These are phyloP conservation scores for Apiospora marii DNA, from an alignment of 2,329 filamentous ascomycete genomes.

Conservation along the genomic window DNA sequence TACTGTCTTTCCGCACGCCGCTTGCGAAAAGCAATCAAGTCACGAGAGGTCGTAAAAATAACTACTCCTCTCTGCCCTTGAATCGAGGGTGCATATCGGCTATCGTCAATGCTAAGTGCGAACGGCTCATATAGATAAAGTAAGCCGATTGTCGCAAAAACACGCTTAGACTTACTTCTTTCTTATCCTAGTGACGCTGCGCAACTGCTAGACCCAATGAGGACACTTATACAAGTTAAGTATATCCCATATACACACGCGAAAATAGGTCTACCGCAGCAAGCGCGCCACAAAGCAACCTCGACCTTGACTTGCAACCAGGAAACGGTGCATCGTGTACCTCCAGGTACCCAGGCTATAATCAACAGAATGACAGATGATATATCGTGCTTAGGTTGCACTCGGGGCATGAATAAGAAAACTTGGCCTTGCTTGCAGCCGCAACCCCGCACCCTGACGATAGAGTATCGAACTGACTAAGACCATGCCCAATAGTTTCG, in stretches of 20 bases:
- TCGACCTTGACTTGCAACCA: not conserved
- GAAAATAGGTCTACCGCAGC: not conserved
- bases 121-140: slow-evolving; percentile 5
- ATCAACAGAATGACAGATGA: not conserved
- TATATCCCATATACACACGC: not conserved
- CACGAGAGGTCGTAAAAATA: not conserved
- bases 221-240: not conserved
- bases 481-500: not conserved
- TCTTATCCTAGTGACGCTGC: not conserved
- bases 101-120: slow-evolving; percentile 4
- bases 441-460: not conserved
- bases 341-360: not conserved
- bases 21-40: not conserved
- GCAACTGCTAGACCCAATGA: not conserved
- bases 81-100: not conserved
- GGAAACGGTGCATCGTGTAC: not conserved
- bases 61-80: not conserved
- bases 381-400: not conserved
- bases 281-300: not conserved
- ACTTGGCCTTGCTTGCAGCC: not conserved
- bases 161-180: slow-evolving; percentile 16
- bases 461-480: not conserved
- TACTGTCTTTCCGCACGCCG: not conserved
- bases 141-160: slow-evolving; percentile 1
- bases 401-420: not conserved